phyloP scores from a whole-genome alignment of 805 yeast genomes.

The Vanderwaltozyma verrucispora region DNA sequence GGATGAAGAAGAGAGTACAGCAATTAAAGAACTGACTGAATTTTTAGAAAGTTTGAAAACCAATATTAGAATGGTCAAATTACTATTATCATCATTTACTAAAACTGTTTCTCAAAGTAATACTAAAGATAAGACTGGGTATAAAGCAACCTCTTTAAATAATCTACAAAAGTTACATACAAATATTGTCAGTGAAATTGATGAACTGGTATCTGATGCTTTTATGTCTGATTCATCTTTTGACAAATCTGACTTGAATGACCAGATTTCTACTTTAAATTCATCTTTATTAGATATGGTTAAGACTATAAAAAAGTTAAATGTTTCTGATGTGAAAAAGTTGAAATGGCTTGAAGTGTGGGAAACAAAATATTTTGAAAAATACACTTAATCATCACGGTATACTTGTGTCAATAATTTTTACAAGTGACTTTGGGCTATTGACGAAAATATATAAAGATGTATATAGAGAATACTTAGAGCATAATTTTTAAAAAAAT shows the following conservation, averaged over 20 bases:
- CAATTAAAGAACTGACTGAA: constrained; percentile 21
- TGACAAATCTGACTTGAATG: constrained; percentile 26
- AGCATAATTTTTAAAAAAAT: too few relatives aligned
- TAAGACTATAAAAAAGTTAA: constrained; percentile 34
- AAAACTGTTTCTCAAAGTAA: constrained; percentile 42
- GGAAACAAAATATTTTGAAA: constrained; percentile 23
- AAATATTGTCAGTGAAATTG: constrained; percentile 37
- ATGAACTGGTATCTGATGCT: constrained; percentile 47
- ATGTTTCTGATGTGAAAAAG: constrained; percentile 41
- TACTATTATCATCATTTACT: constrained; percentile 46
- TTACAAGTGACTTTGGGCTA: too few relatives aligned
- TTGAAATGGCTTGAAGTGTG: constrained; percentile 29
- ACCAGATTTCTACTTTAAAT: constrained; percentile 18
- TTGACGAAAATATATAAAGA: too few relatives aligned
- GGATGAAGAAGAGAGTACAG: constrained; percentile 28
- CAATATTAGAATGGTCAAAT: constrained; percentile 39
- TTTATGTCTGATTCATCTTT: constrained; percentile 31
- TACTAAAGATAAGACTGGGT: constrained; percentile 13
- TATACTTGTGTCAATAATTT: too few relatives aligned
- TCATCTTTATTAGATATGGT: constrained; percentile 24
- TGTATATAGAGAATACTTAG: too few relatives aligned
- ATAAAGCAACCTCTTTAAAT: constrained; percentile 38
- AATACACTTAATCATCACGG: neutral
- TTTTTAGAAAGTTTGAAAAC: constrained; percentile 40
- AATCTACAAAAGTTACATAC: constrained; percentile 35